Evolutionary conservation across 2,329 filamentous ascomycete genomes (phyloP).

Genomic region (Pyrenophora graminea): DNA sequence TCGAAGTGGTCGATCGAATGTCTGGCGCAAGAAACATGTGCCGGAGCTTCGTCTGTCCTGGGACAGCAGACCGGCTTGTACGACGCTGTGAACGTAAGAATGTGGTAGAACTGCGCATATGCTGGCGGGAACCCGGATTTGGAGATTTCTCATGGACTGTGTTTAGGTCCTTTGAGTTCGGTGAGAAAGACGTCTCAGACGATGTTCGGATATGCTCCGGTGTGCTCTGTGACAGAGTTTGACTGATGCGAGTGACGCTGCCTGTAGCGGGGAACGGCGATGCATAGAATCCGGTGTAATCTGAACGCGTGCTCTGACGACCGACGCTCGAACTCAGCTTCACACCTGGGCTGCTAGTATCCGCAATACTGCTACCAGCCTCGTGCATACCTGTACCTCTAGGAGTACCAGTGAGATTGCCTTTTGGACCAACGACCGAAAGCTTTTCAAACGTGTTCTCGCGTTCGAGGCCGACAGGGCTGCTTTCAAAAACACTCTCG

Average conservation of each 20-base stretch:
- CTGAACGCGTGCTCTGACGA: conserved; percentile 15
- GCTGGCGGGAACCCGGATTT: conserved; percentile 14
- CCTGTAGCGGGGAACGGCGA: conserved; percentile 25
- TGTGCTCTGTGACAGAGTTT: conserved; percentile 2
- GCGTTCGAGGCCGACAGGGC: conserved; percentile 18
- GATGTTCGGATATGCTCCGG: conserved; percentile 22
- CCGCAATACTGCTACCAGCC: conserved; percentile 46
- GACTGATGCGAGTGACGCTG: conserved; percentile 29
- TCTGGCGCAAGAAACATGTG: conserved; percentile 42
- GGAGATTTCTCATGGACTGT: conserved; percentile 19
- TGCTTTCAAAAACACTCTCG: conserved; percentile 1
- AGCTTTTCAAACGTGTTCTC: conserved; percentile 45
- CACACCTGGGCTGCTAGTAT: conserved; percentile 42
- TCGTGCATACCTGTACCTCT: conserved; percentile 43
- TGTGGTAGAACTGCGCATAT: conserved; percentile 22
- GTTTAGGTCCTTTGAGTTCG: conserved; percentile 16
- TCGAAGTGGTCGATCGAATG: conserved; percentile 24
- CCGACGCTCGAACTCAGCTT: conserved; percentile 25
- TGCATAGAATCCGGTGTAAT: conserved; percentile 28
- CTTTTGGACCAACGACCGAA: conserved; percentile 38
- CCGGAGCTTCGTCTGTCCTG: conserved; percentile 40
- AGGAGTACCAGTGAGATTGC: conserved; percentile 45
- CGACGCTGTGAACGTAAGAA: conserved; percentile 23
- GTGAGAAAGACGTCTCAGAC: conserved; percentile 30
- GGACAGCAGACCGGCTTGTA: conserved; percentile 35